These are phyloP conservation scores for Monosporascus sp. DNA, from an alignment of 2,329 filamentous ascomycete genomes.

Conservation along the genomic window DNA sequence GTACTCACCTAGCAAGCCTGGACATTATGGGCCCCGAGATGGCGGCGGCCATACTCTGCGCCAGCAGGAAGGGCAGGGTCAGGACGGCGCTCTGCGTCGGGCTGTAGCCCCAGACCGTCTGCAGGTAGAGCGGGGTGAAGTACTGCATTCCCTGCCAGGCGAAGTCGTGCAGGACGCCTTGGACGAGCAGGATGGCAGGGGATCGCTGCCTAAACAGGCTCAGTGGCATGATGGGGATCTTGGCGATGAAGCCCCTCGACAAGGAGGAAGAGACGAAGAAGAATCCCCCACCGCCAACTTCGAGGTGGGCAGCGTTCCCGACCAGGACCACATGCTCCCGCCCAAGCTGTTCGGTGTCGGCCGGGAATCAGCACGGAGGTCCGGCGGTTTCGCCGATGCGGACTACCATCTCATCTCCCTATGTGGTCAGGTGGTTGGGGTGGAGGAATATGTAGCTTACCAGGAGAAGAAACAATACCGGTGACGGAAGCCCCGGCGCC, in stretches of 20 bases:
- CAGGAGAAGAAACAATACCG: slow-evolving; percentile 10
- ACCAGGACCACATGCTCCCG: slow-evolving; percentile 16
- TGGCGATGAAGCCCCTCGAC: slow-evolving; percentile 13
- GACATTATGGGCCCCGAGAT: slow-evolving; percentile 18
- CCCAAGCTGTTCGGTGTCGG: slow-evolving; percentile 21
- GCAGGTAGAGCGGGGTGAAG: slow-evolving; percentile 23
- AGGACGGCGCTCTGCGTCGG: slow-evolving; percentile 19
- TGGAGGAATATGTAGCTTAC: slow-evolving; percentile 1
- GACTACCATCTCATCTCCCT: background rate
- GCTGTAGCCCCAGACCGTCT: slow-evolving; percentile 16
- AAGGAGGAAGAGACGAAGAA: slow-evolving; percentile 12
- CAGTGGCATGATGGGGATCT: slow-evolving; percentile 15
- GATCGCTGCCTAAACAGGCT: slow-evolving; percentile 11
- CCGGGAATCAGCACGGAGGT: background rate
- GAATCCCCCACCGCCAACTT: slow-evolving; percentile 7
- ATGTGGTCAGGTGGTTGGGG: too few relatives aligned
- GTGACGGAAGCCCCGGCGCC: slow-evolving; percentile 11
- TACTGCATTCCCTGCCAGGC: slow-evolving; percentile 44
- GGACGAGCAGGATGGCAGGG: slow-evolving; percentile 9
- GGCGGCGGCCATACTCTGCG: slow-evolving; percentile 16
- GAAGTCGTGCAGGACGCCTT: slow-evolving; percentile 40
- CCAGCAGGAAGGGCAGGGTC: slow-evolving; percentile 18
- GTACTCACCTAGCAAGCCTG: slow-evolving; percentile 14
- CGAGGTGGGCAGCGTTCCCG: slow-evolving; percentile 9
- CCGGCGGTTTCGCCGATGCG: background rate